These are phyloP conservation scores for Cercospora zeina DNA, from an alignment of 2,329 filamentous ascomycete species.

Conservation along the genomic window DNA sequence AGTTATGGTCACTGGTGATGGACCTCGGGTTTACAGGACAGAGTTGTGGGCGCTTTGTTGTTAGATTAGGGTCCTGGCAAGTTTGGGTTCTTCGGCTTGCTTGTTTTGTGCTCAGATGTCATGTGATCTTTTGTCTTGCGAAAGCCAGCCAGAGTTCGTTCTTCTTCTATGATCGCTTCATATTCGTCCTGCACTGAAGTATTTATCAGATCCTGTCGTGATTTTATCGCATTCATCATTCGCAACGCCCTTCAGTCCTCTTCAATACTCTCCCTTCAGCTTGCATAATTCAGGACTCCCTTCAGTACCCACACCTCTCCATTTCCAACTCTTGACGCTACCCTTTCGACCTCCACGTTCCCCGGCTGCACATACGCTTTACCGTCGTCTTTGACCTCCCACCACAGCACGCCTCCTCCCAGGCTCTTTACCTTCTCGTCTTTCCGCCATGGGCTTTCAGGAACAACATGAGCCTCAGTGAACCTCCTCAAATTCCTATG, in stretches of 20 bases:
- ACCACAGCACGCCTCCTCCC: constrained; percentile 74
- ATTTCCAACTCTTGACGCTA: constrained; percentile 77
- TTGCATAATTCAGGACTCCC: constrained; percentile 57
- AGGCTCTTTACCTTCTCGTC: constrained; percentile 66
- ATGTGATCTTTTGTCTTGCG: not conserved
- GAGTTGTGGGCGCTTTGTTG: not conserved
- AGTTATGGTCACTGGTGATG: not conserved
- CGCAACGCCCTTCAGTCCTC: not conserved
- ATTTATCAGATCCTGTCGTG: not conserved
- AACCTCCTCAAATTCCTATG: constrained; percentile 74
- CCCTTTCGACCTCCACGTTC: constrained; percentile 70
- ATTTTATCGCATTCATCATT: not conserved
- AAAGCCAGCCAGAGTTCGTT: not conserved
- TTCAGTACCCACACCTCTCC: constrained; percentile 83
- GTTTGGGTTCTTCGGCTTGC: not conserved
- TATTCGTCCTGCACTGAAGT: not conserved
- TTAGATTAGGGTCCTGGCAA: not conserved
- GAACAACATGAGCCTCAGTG: constrained; percentile 81
- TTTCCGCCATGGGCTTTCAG: constrained; percentile 72
- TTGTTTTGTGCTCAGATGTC: not conserved
- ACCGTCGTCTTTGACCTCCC: constrained; percentile 67
- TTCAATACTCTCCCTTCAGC: constrained; percentile 8
- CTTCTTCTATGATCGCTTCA: not conserved
- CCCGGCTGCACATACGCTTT: constrained; percentile 74
- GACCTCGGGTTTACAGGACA: not conserved